Percentiles rank a stretch among this genome's conserved stretches.
phyloP scores from a whole-genome alignment of 768 basidiomycete species.

The Boletus tomentosulus region DNA sequence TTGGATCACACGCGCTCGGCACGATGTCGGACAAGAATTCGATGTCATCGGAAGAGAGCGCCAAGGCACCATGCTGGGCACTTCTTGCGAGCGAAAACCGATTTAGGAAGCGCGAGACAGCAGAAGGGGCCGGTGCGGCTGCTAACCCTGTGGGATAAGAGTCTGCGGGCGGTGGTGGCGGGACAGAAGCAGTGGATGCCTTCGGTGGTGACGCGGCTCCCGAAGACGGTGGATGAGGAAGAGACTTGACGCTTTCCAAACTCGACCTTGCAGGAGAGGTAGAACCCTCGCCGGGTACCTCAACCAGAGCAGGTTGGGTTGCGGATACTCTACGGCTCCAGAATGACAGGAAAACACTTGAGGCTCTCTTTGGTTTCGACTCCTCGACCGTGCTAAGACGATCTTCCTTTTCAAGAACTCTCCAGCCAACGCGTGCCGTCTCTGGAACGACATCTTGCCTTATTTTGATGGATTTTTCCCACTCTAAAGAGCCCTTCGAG shows the following conservation, averaged over 20 bases:
- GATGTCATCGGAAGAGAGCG: constrained; percentile 76
- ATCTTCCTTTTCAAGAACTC: constrained; percentile 57
- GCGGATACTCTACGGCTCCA: constrained; percentile 47
- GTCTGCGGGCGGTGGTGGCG: constrained; percentile 6
- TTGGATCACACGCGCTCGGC: constrained; percentile 47
- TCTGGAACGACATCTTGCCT: constrained; percentile 46
- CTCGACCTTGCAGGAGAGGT: constrained; percentile 29
- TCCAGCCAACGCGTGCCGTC: constrained; percentile 64
- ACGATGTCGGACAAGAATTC: constrained; percentile 73
- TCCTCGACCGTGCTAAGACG: constrained; percentile 30
- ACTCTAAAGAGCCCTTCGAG: constrained; percentile 70
- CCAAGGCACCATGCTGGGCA: constrained; percentile 49
- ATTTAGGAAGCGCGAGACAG: constrained; percentile 78
- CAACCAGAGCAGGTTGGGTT: constrained; percentile 17
- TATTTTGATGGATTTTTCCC: constrained; percentile 66
- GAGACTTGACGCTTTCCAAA: constrained; percentile 23
- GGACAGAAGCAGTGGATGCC: constrained; percentile 8
- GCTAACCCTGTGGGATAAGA: constrained; percentile 1
- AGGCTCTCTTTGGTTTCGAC: constrained; percentile 45
- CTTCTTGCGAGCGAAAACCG: constrained; percentile 58
- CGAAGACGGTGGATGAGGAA: constrained; percentile 4
- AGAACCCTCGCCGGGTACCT: constrained; percentile 17
- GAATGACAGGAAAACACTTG: constrained; percentile 66
- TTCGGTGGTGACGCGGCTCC: constrained; percentile 17
- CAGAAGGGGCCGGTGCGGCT: constrained; percentile 46